Evolutionary conservation across 2,329 filamentous ascomycete genomes (phyloP), one percentile per base, ranked within the genome.

Genomic region (Monilinia fructigena): DNA sequence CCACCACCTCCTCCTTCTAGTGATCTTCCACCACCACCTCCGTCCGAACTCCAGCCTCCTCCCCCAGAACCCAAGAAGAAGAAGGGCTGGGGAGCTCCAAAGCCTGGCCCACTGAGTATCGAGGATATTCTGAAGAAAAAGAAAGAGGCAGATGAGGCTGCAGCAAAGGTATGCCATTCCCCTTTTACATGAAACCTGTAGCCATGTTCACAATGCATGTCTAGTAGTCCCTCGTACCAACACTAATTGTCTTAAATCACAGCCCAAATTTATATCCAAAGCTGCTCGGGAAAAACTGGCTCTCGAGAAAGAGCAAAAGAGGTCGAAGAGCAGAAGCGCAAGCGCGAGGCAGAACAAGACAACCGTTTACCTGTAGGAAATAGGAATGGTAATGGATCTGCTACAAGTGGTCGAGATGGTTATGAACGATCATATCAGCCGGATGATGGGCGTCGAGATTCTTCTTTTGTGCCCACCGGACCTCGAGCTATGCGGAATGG

Each of bases 111-210:
- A 11, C 81, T 96, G 58, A 93, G 92, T 75, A 89, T 97, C 66
- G 93, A 97, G 78, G 91, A 96, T 73, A 84, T 97, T 5, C 79
- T 97, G 28, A 86, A 87, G 71, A 90, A 93, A 79, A 96, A 96
- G 82, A 91, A 90, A 75, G 92, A 91, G 69, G 89, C 91, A 38
- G 92, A 95, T 78, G 90, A 90, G 47, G 92, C 90, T 20, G 89
- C 92, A 12, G 85, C 91, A 65, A 97, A 95, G 79, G 84, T 86
- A 80, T 72, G 78, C 68, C 52, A 28, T 14, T 12, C 14, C 23
- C 48, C 12, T n/a, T 53, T 47, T 52, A 55, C 14, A 40, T 26
- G 18, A 54, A 68, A 70, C 67, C 70, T 66, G 64, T 67, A 69
- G 66, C 56, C 66, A 71, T 74, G 72, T 75, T 76, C 69, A 76